Conservation (phyloP, 192 early-diverging fungal genomes). For the Backusella macrospora region DNA sequence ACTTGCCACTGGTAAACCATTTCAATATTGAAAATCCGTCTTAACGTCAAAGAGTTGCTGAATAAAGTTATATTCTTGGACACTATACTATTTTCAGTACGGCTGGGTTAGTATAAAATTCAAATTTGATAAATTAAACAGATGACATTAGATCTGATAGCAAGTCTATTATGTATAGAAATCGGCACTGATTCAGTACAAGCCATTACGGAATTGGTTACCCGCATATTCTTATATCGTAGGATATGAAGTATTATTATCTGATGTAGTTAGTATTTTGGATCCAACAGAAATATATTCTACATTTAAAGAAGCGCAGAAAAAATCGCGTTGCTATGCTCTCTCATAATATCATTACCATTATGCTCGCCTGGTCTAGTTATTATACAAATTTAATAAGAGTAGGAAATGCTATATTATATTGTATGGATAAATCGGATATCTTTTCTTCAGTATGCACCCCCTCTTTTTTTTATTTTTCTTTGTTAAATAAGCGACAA, state of each 20-base stretch:
- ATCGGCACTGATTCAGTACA: constrained; percentile 75
- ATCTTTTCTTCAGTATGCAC: constrained; percentile 69
- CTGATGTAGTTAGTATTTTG: constrained; percentile 77
- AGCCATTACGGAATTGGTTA: constrained; percentile 70
- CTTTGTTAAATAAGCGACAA: neutral
- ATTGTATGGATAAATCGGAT: constrained; percentile 80
- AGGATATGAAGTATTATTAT: constrained; percentile 72
- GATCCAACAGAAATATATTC: constrained; percentile 77
- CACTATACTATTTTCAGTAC: constrained; percentile 68
- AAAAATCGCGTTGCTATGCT: constrained; percentile 76
- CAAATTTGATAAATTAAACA: neutral
- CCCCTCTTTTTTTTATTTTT: neutral
- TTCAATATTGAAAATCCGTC: constrained; percentile 39
- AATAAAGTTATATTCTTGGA: constrained; percentile 71
- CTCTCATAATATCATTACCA: constrained; percentile 79
- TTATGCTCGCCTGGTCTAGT: constrained; percentile 62
- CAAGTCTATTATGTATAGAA: constrained; percentile 66
- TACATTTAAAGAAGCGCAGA: constrained; percentile 73
- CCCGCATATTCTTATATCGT: constrained; percentile 61
- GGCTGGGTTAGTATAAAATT: constrained; percentile 58
- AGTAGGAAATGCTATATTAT: constrained; percentile 79
- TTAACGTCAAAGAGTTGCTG: constrained; percentile 62
- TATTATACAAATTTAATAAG: constrained; percentile 73
- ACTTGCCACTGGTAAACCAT: constrained; percentile 47
- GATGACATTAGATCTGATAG: neutral